These are phyloP conservation scores for Prunus campanulata DNA, from an alignment of 306 rosid genomes.

Conservation along the genomic window DNA sequence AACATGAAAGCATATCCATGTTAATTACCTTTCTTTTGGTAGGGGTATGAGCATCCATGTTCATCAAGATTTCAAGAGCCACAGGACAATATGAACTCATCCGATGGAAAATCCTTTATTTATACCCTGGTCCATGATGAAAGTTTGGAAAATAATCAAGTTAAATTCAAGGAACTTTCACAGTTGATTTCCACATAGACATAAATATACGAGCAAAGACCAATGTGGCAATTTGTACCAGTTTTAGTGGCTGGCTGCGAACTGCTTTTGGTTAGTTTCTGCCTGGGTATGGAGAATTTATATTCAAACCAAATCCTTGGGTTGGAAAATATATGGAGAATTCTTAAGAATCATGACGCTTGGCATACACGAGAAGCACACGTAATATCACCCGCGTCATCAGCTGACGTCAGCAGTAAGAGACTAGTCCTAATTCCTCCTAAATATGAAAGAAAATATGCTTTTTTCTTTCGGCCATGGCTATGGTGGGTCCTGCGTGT, in stretches of 20 bases:
- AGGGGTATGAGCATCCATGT: slow-evolving; percentile 20
- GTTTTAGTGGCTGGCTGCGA: slow-evolving; percentile 3
- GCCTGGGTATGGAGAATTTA: background rate
- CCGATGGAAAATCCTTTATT: background rate
- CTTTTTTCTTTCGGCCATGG: background rate
- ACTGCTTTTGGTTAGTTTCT: background rate
- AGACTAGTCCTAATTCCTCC: too few species aligned
- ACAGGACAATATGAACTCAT: background rate
- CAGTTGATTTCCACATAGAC: background rate
- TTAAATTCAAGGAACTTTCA: slow-evolving; percentile 11
- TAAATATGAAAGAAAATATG: too few species aligned
- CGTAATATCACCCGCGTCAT: too few species aligned
- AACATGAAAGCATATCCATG: too few species aligned
- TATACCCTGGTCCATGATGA: background rate
- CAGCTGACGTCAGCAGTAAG: too few species aligned
- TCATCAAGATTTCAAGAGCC: background rate
- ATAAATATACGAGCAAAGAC: too few species aligned
- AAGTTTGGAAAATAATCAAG: background rate
- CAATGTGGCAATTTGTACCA: background rate
- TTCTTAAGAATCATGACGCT: too few species aligned
- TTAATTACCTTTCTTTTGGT: slow-evolving; percentile 8
- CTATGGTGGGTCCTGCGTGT: background rate
- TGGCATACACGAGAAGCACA: too few species aligned
- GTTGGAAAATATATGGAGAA: too few species aligned
- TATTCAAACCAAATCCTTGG: background rate